A percentile compares a stretch with the other conserved stretches of the same genome.
phyloP scores from a whole-genome alignment of 805 yeast species.

The Suhomyces canberraensis region DNA sequence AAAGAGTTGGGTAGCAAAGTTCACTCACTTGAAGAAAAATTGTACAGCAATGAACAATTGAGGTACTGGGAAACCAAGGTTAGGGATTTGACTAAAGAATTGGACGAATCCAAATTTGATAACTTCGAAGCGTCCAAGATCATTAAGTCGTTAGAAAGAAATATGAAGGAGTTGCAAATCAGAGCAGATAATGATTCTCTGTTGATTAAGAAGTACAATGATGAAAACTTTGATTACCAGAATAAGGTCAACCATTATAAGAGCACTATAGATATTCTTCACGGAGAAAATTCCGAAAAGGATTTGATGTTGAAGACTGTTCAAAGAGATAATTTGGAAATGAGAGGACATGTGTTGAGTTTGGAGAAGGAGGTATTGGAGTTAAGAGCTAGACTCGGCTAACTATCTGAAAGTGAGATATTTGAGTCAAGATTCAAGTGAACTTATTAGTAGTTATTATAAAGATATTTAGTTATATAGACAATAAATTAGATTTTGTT shows the following conservation, averaged over 20 bases:
- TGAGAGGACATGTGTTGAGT: conserved; percentile 49
- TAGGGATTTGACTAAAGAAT: conserved; percentile 47
- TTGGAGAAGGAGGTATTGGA: conserved; percentile 57
- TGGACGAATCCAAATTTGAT: conserved; percentile 45
- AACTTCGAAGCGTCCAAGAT: conserved; percentile 53
- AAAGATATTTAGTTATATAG: too few species aligned
- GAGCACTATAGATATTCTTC: conserved; percentile 37
- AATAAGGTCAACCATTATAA: conserved; percentile 44
- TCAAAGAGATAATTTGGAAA: conserved; percentile 55
- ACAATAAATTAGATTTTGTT: too few species aligned
- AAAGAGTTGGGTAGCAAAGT: conserved; percentile 47
- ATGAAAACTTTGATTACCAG: conserved; percentile 57
- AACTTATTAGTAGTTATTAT: too few species aligned
- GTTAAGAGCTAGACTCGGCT: conserved; percentile 45
- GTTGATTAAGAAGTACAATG: conserved; percentile 51
- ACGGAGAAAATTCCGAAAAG: conserved; percentile 39
- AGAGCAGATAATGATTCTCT: conserved; percentile 50
- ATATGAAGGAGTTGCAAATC: conserved; percentile 51
- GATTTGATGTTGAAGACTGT: conserved; percentile 43
- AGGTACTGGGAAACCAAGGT: conserved; percentile 61
- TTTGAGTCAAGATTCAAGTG: too few species aligned
- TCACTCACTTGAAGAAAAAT: conserved; percentile 44
- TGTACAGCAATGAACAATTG: conserved; percentile 50
- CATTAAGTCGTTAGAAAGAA: conserved; percentile 48
- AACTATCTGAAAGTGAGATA: too few species aligned